Evolutionary conservation across 1,284 basidiomycete species (phyloP), one percentile per base, ranked within the genome.

Genomic region (Rhodotorula sp.): DNA sequence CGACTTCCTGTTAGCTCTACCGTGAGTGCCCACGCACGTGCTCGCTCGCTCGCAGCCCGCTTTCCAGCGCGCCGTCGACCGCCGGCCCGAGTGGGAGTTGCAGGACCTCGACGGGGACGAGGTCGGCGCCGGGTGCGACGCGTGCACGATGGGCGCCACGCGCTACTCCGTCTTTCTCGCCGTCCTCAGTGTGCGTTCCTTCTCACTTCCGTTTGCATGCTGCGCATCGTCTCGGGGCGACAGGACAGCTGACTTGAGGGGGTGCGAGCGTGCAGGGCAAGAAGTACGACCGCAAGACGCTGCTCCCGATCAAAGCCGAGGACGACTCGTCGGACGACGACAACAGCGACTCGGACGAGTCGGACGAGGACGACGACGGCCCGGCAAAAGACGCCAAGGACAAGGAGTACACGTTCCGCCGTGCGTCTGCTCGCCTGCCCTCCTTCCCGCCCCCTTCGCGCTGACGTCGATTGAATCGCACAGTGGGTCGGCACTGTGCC

Each of bases 401-500:
- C 25, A 71, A 60, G 53, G n/a, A 23, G 16, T 63, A 62, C 59
- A 50, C 64, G 19, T 70, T 57, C 48, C 56, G 66, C 23, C 68
- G 68, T 70, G 55, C 48, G 71, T 60, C 42, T 19, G 25, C 12
- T 16, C 41, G 9, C 25, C 13, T 44, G 44, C 19, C 7, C 21
- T 12, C 10, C 50, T 27, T 25, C 34, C 27, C 10, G 9, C 27
- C 10, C 16, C 9, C 17, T 13, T 7, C 25, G 10, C 12, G 4
- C 23, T 25, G 19, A 27, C 41, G 7, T 7, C 7, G 2, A 7
- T 1, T 9, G 17, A 25, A 21, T 1, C 14, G 42, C 44, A 19
- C 44, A 69, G 71, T 70, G 59, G 72, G 72, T 23, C 45, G 23
- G 9, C 27, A 34, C 34, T 74, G 72, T 55, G 70, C 72, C 16